Evolutionary conservation across 441 rosid genomes (phyloP).

Genomic region (Theobroma grandiflorum): DNA sequence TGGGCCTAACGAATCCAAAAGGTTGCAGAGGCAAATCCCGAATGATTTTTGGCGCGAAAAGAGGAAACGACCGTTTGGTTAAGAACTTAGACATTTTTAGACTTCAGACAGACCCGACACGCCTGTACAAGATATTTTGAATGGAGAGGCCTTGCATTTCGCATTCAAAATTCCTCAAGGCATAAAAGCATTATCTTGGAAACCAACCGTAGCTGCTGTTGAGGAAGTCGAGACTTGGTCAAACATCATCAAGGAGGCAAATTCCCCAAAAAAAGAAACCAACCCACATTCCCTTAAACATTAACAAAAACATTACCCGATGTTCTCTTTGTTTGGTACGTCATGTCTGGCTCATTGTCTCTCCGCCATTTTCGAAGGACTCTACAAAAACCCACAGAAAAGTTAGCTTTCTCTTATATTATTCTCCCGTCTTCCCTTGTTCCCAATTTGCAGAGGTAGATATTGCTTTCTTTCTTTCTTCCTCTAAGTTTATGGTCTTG

Average conservation of each 20-base stretch:
- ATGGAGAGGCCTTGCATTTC: constrained; percentile 25
- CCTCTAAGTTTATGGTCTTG: not conserved
- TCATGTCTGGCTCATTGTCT: constrained; percentile 35
- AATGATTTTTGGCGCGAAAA: not conserved
- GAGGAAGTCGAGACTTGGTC: constrained; percentile 21
- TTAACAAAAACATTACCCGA: not conserved
- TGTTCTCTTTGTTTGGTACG: constrained; percentile 3
- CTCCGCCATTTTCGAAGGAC: constrained; percentile 31
- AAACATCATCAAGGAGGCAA: constrained; percentile 21
- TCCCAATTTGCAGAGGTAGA: constrained; percentile 51
- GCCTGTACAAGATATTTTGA: not conserved
- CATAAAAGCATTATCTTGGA: not conserved
- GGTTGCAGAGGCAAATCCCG: not conserved
- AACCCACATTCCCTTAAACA: constrained; percentile 8
- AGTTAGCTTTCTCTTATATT: constrained; percentile 27
- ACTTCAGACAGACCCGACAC: not conserved
- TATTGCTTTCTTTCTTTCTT: not conserved
- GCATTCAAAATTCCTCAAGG: not conserved
- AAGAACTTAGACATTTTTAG: not conserved
- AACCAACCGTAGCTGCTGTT: not conserved
- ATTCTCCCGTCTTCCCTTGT: constrained; percentile 31
- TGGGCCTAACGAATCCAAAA: not conserved
- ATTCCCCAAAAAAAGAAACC: not conserved
- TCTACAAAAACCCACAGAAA: constrained; percentile 24
- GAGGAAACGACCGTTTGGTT: constrained; percentile 5